Conservation (phyloP, 1,284 basidiomycete species). For the Apiotrichum gamsii region DNA sequence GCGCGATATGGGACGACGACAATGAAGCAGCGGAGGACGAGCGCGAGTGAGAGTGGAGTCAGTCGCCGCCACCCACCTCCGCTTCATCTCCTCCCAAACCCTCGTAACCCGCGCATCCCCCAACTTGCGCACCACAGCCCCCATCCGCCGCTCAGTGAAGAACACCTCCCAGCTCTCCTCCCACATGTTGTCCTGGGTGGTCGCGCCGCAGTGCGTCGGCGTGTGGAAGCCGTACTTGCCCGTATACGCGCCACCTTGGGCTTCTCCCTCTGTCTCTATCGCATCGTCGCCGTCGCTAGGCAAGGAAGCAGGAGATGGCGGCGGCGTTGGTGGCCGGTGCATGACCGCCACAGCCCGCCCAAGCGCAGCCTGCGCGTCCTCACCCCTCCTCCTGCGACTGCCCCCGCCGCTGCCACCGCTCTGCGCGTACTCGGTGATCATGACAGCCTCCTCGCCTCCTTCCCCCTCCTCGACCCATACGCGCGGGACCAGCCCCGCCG, state of each 20-base stretch:
- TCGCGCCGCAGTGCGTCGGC: slow-evolving; percentile 74
- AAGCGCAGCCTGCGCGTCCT: too few relatives aligned
- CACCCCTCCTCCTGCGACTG: too few relatives aligned
- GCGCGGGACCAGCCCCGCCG: slow-evolving; percentile 58
- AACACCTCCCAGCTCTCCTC: slow-evolving; percentile 63
- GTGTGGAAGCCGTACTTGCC: slow-evolving; percentile 64
- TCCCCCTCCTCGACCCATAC: too few relatives aligned
- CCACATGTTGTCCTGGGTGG: slow-evolving; percentile 70
- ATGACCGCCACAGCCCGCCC: slow-evolving; percentile 58
- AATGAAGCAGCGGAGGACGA: too few relatives aligned
- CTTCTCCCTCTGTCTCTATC: background rate
- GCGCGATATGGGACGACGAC: background rate
- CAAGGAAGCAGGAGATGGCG: too few relatives aligned
- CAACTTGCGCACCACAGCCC: slow-evolving; percentile 54
- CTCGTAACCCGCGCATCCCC: slow-evolving; percentile 51
- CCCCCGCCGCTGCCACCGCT: slow-evolving; percentile 37
- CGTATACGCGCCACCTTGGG: slow-evolving; percentile 15
- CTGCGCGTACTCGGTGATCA: slow-evolving; percentile 52
- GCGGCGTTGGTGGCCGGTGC: slow-evolving; percentile 45
- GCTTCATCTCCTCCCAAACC: slow-evolving; percentile 57
- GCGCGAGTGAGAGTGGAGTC: too few relatives aligned
- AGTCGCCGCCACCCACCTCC: slow-evolving; percentile 53
- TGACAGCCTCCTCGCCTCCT: too few relatives aligned
- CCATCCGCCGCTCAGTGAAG: slow-evolving; percentile 56
- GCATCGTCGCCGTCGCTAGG: background rate